Conservation (phyloP, 1,284 basidiomycete species). For the Schizophyllum commune region DNA sequence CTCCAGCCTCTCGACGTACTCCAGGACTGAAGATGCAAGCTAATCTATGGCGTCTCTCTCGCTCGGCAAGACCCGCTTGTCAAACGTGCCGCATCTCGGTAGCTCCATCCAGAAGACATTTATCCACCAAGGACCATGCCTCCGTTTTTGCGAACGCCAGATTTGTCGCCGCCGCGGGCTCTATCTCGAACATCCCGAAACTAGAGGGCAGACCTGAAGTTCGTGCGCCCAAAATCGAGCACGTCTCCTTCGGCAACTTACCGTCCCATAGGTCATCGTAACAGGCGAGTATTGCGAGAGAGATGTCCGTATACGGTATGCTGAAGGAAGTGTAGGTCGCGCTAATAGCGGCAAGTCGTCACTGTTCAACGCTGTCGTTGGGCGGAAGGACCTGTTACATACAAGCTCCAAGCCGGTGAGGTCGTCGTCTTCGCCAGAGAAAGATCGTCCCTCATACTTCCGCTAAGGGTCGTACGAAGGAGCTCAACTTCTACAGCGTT, state of each 20-base stretch:
- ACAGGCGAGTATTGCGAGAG: slow-evolving; percentile 30
- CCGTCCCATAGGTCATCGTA: slow-evolving; percentile 35
- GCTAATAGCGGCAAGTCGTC: slow-evolving; percentile 73
- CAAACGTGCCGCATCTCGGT: no score
- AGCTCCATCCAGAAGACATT: no score
- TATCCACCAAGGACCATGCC: background rate
- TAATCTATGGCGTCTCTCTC: no score
- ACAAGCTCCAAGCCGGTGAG: slow-evolving; percentile 64
- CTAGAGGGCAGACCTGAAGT: slow-evolving; percentile 47
- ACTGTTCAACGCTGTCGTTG: slow-evolving; percentile 60
- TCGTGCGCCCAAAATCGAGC: slow-evolving; percentile 6
- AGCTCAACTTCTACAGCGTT: slow-evolving; percentile 65
- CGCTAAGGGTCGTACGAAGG: slow-evolving; percentile 56
- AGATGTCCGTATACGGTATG: slow-evolving; percentile 1
- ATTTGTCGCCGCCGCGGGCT: slow-evolving; percentile 37
- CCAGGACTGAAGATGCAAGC: no score
- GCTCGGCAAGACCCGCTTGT: no score
- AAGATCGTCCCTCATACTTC: background rate
- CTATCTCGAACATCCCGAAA: slow-evolving; percentile 31
- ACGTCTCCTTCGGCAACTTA: slow-evolving; percentile 2
- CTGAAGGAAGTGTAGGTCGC: slow-evolving; percentile 26
- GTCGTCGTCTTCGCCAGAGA: slow-evolving; percentile 4
- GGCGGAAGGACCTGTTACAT: slow-evolving; percentile 45
- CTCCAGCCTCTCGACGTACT: no score
- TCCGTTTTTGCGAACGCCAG: slow-evolving; percentile 20